Evolutionary conservation across 2,329 filamentous ascomycete genomes (phyloP), one percentile per base, ranked within the genome.

Genomic region (Cytospora schulzeri): DNA sequence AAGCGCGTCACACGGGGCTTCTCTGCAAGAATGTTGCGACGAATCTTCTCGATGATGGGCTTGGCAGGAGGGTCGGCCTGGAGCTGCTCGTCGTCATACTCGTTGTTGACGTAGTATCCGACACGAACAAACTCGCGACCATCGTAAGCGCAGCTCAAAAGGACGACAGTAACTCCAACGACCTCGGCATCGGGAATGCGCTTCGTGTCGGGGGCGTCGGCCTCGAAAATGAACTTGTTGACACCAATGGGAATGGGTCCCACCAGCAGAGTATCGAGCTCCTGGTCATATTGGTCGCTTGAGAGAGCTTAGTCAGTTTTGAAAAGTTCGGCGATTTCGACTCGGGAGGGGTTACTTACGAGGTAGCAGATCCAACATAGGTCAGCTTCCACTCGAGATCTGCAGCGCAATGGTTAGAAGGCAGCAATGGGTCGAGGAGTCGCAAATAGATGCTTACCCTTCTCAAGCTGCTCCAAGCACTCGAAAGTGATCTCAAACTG

Each of bases 321-420:
- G 11, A 6, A 14, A 31, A 22, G 70, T 26, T 56, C 57, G 52
- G 57, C 57, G 60, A 54, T 55, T 64, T n/a, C n/a, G n/a, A n/a
- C n/a, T n/a, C n/a, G n/a, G 60, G 54, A 63, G 62, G 60, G 60
- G 61, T 19, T 70, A 84, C 91, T 82, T 84, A 96, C 91, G 92
- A 97, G 64, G 94, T 98, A 69, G 96, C 95, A 71, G 95, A 99
- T 74, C 95, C 96, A 75, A 99, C 95, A 73, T 99, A 99, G 77
- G 93, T 99, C 73, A 99, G 84, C 80, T 99, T 99, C 95, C 95
- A 99, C 80, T 99, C 95, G 67, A 99, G 88, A 80, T 99, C 95
- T 96, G 73, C 38, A 26, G 41, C 24, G 22, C 19, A 38, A 63
- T 38, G 28, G 28, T 54, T 24, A 41, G 48, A 24, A 48, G 52